Conservation (phyloP, 495 filamentous ascomycete genomes). For the Cenococcum geophilum region DNA sequence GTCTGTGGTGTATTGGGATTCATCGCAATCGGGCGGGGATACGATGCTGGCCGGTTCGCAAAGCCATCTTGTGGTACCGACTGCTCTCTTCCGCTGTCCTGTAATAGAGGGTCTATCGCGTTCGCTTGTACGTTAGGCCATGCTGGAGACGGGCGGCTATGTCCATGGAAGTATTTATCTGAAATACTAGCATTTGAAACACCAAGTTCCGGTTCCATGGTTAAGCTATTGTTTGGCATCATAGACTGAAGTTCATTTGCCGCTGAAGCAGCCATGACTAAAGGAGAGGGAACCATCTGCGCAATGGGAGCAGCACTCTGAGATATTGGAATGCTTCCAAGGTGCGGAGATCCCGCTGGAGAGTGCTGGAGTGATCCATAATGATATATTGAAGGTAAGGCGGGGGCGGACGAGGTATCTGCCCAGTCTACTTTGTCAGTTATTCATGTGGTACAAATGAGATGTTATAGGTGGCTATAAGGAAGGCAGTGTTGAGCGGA, state of each 20-base stretch:
- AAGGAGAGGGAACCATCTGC: constrained; percentile 24
- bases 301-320: constrained; percentile 17
- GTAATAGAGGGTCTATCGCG: constrained; percentile 34
- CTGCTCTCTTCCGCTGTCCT: constrained; percentile 18
- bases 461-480: neutral
- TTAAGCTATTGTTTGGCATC: constrained; percentile 37
- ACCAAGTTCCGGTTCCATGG: constrained; percentile 34
- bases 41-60: constrained; percentile 37
- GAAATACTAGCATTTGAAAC: constrained; percentile 25
- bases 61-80: constrained; percentile 13
- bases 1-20: constrained; percentile 50
- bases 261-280: constrained; percentile 41
- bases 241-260: constrained; percentile 42
- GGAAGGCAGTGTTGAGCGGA: neutral
- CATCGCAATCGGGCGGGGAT: constrained; percentile 52
- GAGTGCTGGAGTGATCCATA: constrained; percentile 24
- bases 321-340: constrained; percentile 16
- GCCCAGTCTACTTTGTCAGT: neutral
- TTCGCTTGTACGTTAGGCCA: constrained; percentile 16
- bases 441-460: neutral
- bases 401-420: constrained; percentile 20
- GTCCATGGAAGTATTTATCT: constrained; percentile 33
- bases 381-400: constrained; percentile 29
- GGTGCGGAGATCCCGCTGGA: constrained; percentile 25
- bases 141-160: constrained; percentile 10